A percentile compares a stretch with the other conserved stretches of the same genome.
Conservation (phyloP, 2,329 filamentous ascomycete species). For the Pseudogymnoascus sp. region DNA sequence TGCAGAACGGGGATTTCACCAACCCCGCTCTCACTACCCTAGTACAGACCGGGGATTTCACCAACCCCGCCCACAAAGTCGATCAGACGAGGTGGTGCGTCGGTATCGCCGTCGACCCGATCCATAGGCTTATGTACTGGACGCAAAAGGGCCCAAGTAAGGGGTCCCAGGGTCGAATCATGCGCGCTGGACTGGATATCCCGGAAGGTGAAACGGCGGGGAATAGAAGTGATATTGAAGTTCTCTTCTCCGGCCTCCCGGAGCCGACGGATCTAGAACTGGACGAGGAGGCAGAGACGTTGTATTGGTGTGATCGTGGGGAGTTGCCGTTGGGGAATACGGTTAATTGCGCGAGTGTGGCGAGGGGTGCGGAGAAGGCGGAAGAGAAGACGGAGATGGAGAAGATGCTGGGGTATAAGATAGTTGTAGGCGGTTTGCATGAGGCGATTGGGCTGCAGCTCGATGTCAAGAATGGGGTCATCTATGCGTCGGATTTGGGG, state of each 20-base stretch:
- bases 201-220: constrained; percentile 23
- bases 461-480: constrained; percentile 29
- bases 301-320: constrained; percentile 57
- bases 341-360: constrained; percentile 35
- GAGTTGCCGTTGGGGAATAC: constrained; percentile 49
- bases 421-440: constrained; percentile 33
- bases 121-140: constrained; percentile 45
- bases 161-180: constrained; percentile 43
- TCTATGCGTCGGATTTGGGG: constrained; percentile 36
- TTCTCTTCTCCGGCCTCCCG: constrained; percentile 37
- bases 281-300: constrained; percentile 35
- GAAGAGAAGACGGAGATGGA: constrained; percentile 11
- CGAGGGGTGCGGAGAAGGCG: not conserved
- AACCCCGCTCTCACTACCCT: constrained; percentile 30
- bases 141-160: constrained; percentile 52
- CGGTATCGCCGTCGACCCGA: constrained; percentile 42
- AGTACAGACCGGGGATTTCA: constrained; percentile 19
- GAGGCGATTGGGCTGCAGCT: constrained; percentile 42
- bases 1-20: constrained; percentile 20
- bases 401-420: constrained; percentile 14
- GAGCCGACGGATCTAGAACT: constrained; percentile 53
- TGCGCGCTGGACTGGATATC: constrained; percentile 38
- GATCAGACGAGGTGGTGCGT: constrained; percentile 42
- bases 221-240: constrained; percentile 15
- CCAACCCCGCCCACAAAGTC: constrained; percentile 1